Percentiles rank a stretch among this genome's conserved stretches.
These are phyloP conservation scores for Phaeosphaeriaceae sp. DNA, from an alignment of 2,329 filamentous ascomycete species.

Conservation along the genomic window DNA sequence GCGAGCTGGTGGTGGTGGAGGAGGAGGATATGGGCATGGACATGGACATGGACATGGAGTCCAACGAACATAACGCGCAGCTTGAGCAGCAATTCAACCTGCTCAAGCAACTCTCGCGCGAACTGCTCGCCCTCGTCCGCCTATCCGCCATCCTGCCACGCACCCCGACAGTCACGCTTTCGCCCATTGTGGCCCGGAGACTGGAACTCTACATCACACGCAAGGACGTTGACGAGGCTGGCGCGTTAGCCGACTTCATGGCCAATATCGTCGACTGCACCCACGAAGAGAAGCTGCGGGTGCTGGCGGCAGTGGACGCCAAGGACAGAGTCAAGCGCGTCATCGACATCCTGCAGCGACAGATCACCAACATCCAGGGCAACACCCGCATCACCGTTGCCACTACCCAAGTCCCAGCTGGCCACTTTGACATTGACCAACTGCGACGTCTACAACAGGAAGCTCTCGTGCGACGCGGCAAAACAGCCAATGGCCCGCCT, in stretches of 20 bases:
- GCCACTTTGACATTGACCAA: slow-evolving; percentile 52
- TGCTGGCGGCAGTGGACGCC: slow-evolving; percentile 81
- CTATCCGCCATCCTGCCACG: slow-evolving; percentile 84
- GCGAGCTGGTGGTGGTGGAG: slow-evolving; percentile 72
- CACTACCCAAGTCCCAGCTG: slow-evolving; percentile 62
- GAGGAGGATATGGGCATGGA: slow-evolving; percentile 57
- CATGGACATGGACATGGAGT: slow-evolving; percentile 25
- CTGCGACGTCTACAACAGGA: slow-evolving; percentile 53
- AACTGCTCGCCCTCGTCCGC: slow-evolving; percentile 82
- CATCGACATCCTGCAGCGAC: slow-evolving; percentile 80
- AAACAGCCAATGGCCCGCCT: slow-evolving; percentile 41
- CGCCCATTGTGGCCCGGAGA: slow-evolving; percentile 82
- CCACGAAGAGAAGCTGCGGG: slow-evolving; percentile 88
- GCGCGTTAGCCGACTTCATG: slow-evolving; percentile 93
- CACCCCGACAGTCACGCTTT: slow-evolving; percentile 69
- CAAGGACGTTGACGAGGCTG: slow-evolving; percentile 82
- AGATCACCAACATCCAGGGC: slow-evolving; percentile 83
- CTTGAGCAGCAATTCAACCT: slow-evolving; percentile 76
- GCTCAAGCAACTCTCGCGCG: slow-evolving; percentile 82
- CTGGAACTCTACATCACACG: slow-evolving; percentile 86
- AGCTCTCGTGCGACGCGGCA: slow-evolving; percentile 45
- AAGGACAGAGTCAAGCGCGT: slow-evolving; percentile 80
- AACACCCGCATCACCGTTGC: slow-evolving; percentile 85
- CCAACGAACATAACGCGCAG: slow-evolving; percentile 48
- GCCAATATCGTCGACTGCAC: slow-evolving; percentile 86